Evolutionary conservation across 495 filamentous ascomycete species (phyloP).

Genomic region (Penicillium waksmanii): DNA sequence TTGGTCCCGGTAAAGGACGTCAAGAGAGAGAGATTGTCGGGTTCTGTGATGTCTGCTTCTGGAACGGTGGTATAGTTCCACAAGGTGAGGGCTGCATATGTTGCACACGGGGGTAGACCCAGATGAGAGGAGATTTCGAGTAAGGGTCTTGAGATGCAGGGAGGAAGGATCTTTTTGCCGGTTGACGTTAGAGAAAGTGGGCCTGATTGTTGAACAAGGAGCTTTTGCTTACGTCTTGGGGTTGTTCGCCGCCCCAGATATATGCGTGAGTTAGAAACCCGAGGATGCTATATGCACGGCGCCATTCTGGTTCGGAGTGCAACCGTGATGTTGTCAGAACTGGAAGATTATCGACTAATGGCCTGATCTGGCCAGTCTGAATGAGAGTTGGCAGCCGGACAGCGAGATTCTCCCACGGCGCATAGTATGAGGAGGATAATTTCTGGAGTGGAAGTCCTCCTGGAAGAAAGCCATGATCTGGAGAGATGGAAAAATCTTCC

Average conservation of each 20-base stretch:
- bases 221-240: conserved; percentile 62
- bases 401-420: conserved; percentile 82
- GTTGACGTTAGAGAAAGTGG: too few species aligned
- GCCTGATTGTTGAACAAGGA: neutral
- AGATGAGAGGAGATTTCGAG: conserved; percentile 76
- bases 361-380: conserved; percentile 71
- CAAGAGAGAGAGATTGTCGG: conserved; percentile 81
- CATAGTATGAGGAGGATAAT: conserved; percentile 83
- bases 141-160: conserved; percentile 79
- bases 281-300: conserved; percentile 83
- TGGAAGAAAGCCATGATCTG: conserved; percentile 84
- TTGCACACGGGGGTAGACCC: conserved; percentile 89
- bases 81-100: conserved; percentile 84
- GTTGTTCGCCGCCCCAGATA: conserved; percentile 89
- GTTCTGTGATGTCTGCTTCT: conserved; percentile 72
- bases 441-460: conserved; percentile 70
- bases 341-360: conserved; percentile 74
- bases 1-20: conserved; percentile 88
- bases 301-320: conserved; percentile 82
- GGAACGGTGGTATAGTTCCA: conserved; percentile 89
- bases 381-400: conserved; percentile 78
- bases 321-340: conserved; percentile 76
- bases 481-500: conserved; percentile 81
- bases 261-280: conserved; percentile 89
- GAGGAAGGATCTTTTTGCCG: conserved; percentile 68